Percentiles rank a stretch among this genome's conserved stretches.
Conservation (phyloP, 371 early-diverging fungal species). For the Rhizopus arrhizus region DNA sequence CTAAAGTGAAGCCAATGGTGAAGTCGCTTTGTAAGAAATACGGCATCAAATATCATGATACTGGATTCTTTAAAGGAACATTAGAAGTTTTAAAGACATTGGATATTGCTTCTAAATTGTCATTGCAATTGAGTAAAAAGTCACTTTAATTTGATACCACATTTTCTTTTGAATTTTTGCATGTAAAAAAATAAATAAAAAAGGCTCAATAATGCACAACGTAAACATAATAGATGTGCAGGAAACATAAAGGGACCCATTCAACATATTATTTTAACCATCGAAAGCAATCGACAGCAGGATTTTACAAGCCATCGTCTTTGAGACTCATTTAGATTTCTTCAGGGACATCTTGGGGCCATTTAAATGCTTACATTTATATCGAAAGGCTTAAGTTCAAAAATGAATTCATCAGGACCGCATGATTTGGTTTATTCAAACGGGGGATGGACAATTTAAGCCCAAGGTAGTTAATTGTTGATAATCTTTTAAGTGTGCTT, state of each 20-base stretch:
- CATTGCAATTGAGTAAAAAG: conserved; percentile 56
- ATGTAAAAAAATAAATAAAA: background rate
- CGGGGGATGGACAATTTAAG: conserved; percentile 8
- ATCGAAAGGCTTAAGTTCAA: no score
- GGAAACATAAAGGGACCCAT: no score
- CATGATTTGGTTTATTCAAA: conserved; percentile 16
- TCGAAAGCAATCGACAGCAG: no score
- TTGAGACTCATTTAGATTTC: conserved; percentile 8
- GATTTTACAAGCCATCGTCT: no score
- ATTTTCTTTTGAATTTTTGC: background rate
- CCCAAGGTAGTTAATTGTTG: conserved; percentile 2
- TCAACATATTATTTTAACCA: no score
- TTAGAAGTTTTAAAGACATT: conserved; percentile 72
- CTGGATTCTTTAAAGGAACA: conserved; percentile 71
- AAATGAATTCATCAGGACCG: no score
- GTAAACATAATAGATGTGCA: no score
- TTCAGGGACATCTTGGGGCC: conserved; percentile 11
- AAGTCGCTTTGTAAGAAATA: conserved; percentile 75
- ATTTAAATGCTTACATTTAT: background rate
- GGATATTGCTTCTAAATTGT: conserved; percentile 60
- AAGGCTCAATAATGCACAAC: background rate
- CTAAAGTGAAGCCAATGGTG: conserved; percentile 67
- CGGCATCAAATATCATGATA: conserved; percentile 69
- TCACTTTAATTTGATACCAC: conserved; percentile 29
- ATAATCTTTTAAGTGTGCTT: conserved; percentile 9